Percentiles rank a stretch among this genome's conserved stretches.
phyloP scores from a whole-genome alignment of 2,329 filamentous ascomycete genomes.

The Aaosphaeria arxii region DNA sequence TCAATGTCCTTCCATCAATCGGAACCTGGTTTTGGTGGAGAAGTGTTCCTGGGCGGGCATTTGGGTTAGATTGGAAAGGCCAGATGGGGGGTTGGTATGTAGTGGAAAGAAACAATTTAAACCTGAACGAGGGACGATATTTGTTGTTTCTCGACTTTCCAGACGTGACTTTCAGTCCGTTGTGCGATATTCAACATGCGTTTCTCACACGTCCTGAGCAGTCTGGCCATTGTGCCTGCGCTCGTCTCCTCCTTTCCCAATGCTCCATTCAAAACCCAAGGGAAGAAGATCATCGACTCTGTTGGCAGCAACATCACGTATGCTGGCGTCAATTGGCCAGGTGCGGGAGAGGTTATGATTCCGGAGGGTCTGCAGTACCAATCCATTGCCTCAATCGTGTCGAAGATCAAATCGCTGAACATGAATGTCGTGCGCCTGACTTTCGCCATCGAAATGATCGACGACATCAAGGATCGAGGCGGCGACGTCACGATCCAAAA shows the following conservation, averaged over 20 bases:
- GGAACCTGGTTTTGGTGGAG: too few relatives aligned
- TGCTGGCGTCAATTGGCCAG: constrained; percentile 61
- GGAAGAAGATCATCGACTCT: constrained; percentile 41
- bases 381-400: constrained; percentile 49
- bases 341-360: constrained; percentile 56
- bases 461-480: constrained; percentile 30
- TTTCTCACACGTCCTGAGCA: too few relatives aligned
- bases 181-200: too few relatives aligned
- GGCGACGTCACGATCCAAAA: constrained; percentile 30
- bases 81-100: too few relatives aligned
- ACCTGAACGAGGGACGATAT: too few relatives aligned
- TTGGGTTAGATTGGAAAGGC: too few relatives aligned
- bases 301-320: constrained; percentile 52
- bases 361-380: constrained; percentile 60
- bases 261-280: constrained; percentile 28
- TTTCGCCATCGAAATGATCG: constrained; percentile 60
- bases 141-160: too few relatives aligned
- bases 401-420: constrained; percentile 52
- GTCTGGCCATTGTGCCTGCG: constrained; percentile 13
- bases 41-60: too few relatives aligned
- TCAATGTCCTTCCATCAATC: too few relatives aligned
- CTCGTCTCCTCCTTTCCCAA: constrained; percentile 25
- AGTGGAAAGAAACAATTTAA: too few relatives aligned
- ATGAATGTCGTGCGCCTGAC: constrained; percentile 64
- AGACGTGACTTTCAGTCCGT: too few relatives aligned